Evolutionary conservation across 2,329 filamentous ascomycete species (phyloP).

Genomic region (Lachnellula occidentalis): DNA sequence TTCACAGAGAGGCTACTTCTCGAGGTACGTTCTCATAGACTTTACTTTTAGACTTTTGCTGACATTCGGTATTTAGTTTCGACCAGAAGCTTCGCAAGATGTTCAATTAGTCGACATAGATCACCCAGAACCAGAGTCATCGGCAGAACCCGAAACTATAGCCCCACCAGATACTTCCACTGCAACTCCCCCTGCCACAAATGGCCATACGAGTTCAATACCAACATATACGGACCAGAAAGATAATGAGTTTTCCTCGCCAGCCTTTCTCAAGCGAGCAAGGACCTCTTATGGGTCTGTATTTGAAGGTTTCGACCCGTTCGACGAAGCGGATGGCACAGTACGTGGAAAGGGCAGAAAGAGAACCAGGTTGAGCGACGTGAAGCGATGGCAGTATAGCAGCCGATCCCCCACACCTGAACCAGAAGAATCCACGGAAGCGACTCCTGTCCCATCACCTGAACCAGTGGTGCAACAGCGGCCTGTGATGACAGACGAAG

Average conservation of each 20-base stretch:
- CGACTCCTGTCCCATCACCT: slow-evolving; percentile 6
- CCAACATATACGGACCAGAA: slow-evolving; percentile 31
- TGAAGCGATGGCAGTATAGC: slow-evolving; percentile 60
- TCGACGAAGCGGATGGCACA: slow-evolving; percentile 60
- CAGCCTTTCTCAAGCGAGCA: slow-evolving; percentile 70
- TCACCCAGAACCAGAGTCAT: slow-evolving; percentile 30
- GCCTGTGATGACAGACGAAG: slow-evolving; percentile 35
- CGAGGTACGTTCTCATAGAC: slow-evolving; percentile 32
- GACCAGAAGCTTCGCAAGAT: slow-evolving; percentile 42
- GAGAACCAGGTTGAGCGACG: slow-evolving; percentile 60
- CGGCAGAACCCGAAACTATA: slow-evolving; percentile 11
- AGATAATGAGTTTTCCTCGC: slow-evolving; percentile 61
- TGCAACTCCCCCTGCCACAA: slow-evolving; percentile 19
- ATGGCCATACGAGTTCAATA: slow-evolving; percentile 15
- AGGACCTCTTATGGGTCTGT: slow-evolving; percentile 64
- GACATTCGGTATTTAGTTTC: slow-evolving; percentile 36
- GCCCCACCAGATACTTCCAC: slow-evolving; percentile 16
- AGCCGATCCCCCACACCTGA: slow-evolving; percentile 68
- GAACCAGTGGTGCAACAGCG: slow-evolving; percentile 16
- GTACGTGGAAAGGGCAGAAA: slow-evolving; percentile 60
- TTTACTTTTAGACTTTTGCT: slow-evolving; percentile 10
- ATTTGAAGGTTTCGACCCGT: slow-evolving; percentile 53
- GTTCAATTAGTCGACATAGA: slow-evolving; percentile 50
- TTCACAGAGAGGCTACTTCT: slow-evolving; percentile 47
- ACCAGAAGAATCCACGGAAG: slow-evolving; percentile 15